Evolutionary conservation across 2,329 filamentous ascomycete species (phyloP).

Genomic region (Daldinia sp.): DNA sequence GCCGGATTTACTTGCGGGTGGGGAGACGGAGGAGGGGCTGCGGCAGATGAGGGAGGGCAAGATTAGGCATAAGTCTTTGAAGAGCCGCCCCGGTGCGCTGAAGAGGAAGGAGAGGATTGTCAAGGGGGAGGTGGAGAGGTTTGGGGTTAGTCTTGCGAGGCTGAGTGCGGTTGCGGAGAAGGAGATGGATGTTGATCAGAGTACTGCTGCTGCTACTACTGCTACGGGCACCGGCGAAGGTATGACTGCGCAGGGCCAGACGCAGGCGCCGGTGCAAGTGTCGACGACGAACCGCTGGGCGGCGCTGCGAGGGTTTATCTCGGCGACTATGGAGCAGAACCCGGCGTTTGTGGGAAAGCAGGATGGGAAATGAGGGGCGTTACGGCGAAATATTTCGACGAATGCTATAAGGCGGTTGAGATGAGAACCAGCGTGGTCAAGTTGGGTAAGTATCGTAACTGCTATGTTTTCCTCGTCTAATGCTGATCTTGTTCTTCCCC

Average conservation of each 20-base stretch:
- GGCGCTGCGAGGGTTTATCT: conserved; percentile 83
- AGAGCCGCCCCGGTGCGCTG: conserved; percentile 78
- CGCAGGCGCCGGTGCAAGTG: conserved; percentile 32
- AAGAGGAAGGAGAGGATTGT: conserved; percentile 86
- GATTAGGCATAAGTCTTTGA: conserved; percentile 77
- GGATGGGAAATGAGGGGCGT: conserved; percentile 33
- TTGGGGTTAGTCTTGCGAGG: conserved; percentile 82
- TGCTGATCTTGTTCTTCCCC: neutral
- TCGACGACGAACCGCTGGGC: conserved; percentile 74
- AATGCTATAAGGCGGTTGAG: neutral
- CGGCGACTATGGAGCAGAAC: conserved; percentile 88
- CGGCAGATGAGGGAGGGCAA: conserved; percentile 62
- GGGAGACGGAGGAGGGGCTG: conserved; percentile 56
- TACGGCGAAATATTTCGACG: neutral
- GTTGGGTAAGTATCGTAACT: no score
- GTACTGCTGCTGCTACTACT: no score
- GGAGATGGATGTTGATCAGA: neutral
- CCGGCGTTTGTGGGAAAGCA: conserved; percentile 69
- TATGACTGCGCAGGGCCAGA: neutral
- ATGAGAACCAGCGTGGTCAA: no score
- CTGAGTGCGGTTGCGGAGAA: conserved; percentile 58
- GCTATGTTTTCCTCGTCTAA: neutral
- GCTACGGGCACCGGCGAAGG: neutral
- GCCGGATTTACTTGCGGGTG: conserved; percentile 64
- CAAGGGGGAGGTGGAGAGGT: conserved; percentile 81